Evolutionary conservation across 441 rosid genomes (phyloP).

Genomic region (Populus hybrid): DNA sequence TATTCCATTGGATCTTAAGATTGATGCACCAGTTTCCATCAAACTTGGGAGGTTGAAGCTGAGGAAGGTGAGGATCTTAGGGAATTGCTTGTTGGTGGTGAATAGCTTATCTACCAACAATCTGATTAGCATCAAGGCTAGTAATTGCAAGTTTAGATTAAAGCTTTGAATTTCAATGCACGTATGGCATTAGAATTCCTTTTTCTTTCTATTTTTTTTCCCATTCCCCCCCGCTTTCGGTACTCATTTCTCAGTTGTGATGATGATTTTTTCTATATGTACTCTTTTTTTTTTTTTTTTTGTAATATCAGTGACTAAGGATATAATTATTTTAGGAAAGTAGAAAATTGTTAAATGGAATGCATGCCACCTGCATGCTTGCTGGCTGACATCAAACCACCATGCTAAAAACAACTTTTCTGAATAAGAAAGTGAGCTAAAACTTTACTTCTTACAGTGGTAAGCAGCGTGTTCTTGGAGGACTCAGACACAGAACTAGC

Average conservation of each 20-base stretch:
- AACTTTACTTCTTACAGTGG: no score
- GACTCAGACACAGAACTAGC: no score
- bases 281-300: neutral
- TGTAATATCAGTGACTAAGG: neutral
- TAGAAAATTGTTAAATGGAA: neutral
- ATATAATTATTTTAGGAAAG: neutral
- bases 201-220: neutral
- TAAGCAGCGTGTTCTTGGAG: no score
- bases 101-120: constrained; percentile 48
- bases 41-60: constrained; percentile 77
- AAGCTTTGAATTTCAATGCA: constrained; percentile 18
- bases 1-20: constrained; percentile 63
- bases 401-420: neutral
- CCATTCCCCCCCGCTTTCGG: neutral
- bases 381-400: neutral
- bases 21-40: constrained; percentile 69
- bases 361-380: neutral
- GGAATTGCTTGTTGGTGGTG: constrained; percentile 57
- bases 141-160: constrained; percentile 64
- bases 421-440: no score
- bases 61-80: constrained; percentile 57
- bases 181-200: neutral
- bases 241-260: neutral
- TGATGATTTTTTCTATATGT: neutral
- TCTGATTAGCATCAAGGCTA: constrained; percentile 46